phyloP scores from a whole-genome alignment of 2,329 filamentous ascomycete species.

The Ophiostoma piceae region DNA sequence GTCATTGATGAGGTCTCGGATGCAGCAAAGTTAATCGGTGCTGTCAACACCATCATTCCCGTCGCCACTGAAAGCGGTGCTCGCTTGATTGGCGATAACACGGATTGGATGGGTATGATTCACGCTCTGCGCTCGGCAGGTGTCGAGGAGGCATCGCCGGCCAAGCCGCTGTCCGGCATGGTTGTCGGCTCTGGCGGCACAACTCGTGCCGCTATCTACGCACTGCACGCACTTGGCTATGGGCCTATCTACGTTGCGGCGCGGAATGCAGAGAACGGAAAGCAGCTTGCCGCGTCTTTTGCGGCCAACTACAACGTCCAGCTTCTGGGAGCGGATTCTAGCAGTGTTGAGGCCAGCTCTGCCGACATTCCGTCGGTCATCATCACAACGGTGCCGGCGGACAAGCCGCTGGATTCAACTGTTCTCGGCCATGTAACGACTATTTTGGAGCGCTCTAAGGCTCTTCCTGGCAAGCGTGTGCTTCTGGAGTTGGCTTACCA shows the following conservation, averaged over 20 bases:
- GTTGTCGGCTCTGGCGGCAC: constrained; percentile 91
- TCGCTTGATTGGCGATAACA: constrained; percentile 79
- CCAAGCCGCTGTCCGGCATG: constrained; percentile 53
- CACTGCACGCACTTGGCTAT: constrained; percentile 77
- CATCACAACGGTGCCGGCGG: constrained; percentile 86
- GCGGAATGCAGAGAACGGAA: constrained; percentile 64
- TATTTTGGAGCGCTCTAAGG: constrained; percentile 41
- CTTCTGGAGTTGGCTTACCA: constrained; percentile 97
- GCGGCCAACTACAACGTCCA: constrained; percentile 65
- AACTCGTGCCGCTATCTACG: constrained; percentile 83
- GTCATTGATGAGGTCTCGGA: constrained; percentile 74
- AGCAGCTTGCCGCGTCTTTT: constrained; percentile 65
- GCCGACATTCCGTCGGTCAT: constrained; percentile 60
- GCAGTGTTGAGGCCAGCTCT: constrained; percentile 40
- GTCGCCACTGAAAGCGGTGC: constrained; percentile 35
- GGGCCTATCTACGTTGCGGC: constrained; percentile 82
- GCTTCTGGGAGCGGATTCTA: constrained; percentile 48
- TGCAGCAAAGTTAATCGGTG: constrained; percentile 77
- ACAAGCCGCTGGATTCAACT: constrained; percentile 68
- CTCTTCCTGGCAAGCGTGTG: constrained; percentile 45
- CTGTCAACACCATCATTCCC: constrained; percentile 88
- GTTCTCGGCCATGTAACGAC: constrained; percentile 61
- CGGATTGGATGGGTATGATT: constrained; percentile 91
- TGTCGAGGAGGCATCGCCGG: constrained; percentile 40
- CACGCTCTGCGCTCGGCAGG: constrained; percentile 68